These are phyloP conservation scores for Onygena corvina DNA, from an alignment of 2,329 filamentous ascomycete species.

Conservation along the genomic window DNA sequence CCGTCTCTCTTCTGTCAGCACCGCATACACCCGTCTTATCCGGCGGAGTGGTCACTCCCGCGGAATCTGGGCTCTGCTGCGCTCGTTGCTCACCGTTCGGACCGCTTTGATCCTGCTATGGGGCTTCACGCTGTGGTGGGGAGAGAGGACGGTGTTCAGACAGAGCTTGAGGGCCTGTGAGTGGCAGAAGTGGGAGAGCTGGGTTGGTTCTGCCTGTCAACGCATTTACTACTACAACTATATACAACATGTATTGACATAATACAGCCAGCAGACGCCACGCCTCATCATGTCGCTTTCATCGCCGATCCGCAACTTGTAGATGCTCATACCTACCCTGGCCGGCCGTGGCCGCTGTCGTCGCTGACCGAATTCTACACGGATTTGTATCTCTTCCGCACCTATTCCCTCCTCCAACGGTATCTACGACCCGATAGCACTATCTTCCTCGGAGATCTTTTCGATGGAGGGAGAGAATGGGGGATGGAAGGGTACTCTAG, in stretches of 20 bases:
- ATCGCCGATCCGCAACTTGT: conserved; percentile 85
- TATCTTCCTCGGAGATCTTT: conserved; percentile 85
- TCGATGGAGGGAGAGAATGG: conserved; percentile 95
- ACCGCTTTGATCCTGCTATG: conserved; percentile 61
- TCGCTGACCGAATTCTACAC: conserved; percentile 59
- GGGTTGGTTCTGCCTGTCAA: conserved; percentile 47
- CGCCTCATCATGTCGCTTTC: conserved; percentile 72
- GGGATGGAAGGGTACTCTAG: conserved; percentile 51
- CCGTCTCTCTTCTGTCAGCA: background rate
- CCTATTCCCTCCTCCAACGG: conserved; percentile 66
- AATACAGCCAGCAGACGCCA: conserved; percentile 58
- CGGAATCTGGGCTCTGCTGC: conserved; percentile 13
- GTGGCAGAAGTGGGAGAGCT: conserved; percentile 85
- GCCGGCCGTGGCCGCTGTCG: conserved; percentile 61
- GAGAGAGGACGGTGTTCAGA: conserved; percentile 67
- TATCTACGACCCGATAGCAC: conserved; percentile 72
- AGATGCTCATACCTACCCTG: conserved; percentile 89
- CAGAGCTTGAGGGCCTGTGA: conserved; percentile 58
- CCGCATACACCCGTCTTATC: conserved; percentile 13
- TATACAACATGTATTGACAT: conserved; percentile 10
- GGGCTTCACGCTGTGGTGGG: conserved; percentile 68
- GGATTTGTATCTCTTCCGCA: conserved; percentile 77
- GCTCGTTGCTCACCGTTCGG: conserved; percentile 36
- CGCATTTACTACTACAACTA: conserved; percentile 13
- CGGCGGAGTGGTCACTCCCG: conserved; percentile 16